Conservation (phyloP, 164 flowering plant species). For the Kingdonia uniflora region DNA sequence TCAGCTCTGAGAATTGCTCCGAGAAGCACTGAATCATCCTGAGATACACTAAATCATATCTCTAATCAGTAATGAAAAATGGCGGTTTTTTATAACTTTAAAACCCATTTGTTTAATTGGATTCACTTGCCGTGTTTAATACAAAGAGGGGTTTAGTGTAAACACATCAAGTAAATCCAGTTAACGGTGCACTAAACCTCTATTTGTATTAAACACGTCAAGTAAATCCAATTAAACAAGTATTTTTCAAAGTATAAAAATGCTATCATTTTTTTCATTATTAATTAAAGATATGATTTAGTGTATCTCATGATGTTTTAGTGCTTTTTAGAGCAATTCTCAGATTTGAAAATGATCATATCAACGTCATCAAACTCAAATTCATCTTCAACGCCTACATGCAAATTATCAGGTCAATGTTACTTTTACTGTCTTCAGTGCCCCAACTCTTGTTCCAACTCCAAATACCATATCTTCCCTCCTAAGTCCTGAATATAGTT, state of each 20-base stretch:
- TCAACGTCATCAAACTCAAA: slow-evolving; percentile 30
- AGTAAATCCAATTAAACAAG: neutral
- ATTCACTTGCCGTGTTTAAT: neutral
- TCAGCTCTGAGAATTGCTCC: slow-evolving; percentile 63
- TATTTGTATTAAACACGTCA: too few species aligned
- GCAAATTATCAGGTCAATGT: slow-evolving; percentile 26
- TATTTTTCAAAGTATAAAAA: neutral
- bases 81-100: neutral
- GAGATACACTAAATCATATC: slow-evolving; percentile 23
- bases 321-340: slow-evolving; percentile 62
- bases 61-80: neutral
- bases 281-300: neutral
- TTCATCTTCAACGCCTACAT: slow-evolving; percentile 27
- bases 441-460: slow-evolving; percentile 38
- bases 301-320: slow-evolving; percentile 64
- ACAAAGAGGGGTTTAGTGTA: too few species aligned
- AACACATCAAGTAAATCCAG: too few species aligned
- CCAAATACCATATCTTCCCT: slow-evolving; percentile 23
- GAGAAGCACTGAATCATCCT: slow-evolving; percentile 79
- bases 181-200: too few species aligned
- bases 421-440: slow-evolving; percentile 37
- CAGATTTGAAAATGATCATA: slow-evolving; percentile 58
- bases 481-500: slow-evolving; percentile 39
- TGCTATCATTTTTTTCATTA: neutral
- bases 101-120: neutral